Conservation (phyloP, 495 filamentous ascomycete species). For the Penicillium atrosanguineum region DNA sequence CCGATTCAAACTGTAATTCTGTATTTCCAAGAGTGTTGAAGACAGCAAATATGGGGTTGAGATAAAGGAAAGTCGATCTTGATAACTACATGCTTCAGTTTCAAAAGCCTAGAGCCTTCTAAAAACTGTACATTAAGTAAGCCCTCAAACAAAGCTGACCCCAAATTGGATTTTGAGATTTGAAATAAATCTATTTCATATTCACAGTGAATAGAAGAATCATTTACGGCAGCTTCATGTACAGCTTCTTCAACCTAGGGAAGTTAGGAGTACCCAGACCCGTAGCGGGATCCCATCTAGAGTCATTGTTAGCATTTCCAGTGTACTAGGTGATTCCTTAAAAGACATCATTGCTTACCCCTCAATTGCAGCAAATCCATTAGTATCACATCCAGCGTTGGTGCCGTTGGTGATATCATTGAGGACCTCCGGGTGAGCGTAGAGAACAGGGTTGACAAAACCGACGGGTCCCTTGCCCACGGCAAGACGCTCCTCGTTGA, state of each 20-base stretch:
- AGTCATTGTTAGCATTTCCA: not conserved
- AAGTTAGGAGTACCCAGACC: slow-evolving; percentile 55
- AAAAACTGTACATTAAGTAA: too few species aligned
- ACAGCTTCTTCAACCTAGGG: slow-evolving; percentile 44
- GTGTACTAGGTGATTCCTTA: not conserved
- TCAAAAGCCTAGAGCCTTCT: too few species aligned
- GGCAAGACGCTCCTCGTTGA: slow-evolving; percentile 49
- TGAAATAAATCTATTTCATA: not conserved
- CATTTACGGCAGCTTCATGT: slow-evolving; percentile 30
- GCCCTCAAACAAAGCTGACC: too few species aligned
- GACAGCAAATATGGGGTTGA: too few species aligned
- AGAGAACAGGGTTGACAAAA: slow-evolving; percentile 52
- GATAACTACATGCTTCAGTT: too few species aligned
- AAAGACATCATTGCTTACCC: slow-evolving; percentile 25
- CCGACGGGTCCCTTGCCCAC: slow-evolving; percentile 49
- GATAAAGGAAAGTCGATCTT: too few species aligned
- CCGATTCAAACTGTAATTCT: too few species aligned
- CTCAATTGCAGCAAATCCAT: slow-evolving; percentile 47
- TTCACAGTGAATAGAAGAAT: not conserved
- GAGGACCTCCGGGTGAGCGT: slow-evolving; percentile 44
- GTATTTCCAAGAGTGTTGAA: too few species aligned
- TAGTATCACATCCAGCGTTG: slow-evolving; percentile 46
- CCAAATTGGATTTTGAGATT: not conserved
- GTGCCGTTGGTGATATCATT: slow-evolving; percentile 49
- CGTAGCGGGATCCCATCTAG: slow-evolving; percentile 52